phyloP scores from a whole-genome alignment of 257 asterid species.

The Lithospermum erythrorhizon region DNA sequence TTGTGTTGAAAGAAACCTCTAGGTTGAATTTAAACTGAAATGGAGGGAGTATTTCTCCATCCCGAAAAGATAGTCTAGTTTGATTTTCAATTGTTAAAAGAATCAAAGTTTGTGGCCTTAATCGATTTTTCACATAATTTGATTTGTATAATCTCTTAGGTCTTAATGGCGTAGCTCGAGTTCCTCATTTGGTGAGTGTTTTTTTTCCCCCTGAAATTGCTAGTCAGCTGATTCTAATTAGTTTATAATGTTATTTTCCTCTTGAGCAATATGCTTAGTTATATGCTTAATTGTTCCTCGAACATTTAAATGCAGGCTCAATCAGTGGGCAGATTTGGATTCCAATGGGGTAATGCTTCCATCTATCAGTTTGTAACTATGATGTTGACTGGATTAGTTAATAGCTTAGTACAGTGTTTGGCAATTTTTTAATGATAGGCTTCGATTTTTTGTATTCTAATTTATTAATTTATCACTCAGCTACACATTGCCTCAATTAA shows the following conservation, averaged over 20 bases:
- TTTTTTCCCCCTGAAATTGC: not conserved
- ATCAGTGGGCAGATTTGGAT: constrained; percentile 44
- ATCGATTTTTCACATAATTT: no score
- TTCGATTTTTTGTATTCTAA: not conserved
- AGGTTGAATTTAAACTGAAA: no score
- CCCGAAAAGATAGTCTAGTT: not conserved
- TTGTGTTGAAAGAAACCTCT: no score
- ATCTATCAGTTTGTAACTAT: not conserved
- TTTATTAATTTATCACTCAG: no score
- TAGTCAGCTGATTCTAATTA: not conserved
- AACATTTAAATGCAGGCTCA: constrained; percentile 38
- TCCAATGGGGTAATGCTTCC: constrained; percentile 49
- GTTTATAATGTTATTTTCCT: not conserved
- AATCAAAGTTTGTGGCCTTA: not conserved
- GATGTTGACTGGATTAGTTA: not conserved
- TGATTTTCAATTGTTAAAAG: not conserved
- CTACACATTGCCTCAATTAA: no score
- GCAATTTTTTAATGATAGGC: not conserved
- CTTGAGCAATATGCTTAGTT: not conserved
- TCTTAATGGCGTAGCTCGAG: constrained; percentile 45
- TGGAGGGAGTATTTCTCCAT: no score
- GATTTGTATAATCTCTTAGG: constrained; percentile 23
- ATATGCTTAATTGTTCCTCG: constrained; percentile 5
- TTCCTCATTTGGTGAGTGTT: constrained; percentile 40
- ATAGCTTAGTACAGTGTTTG: not conserved